These are phyloP conservation scores for Candida pseudoviswanathii DNA, from an alignment of 1,139 yeast species.

Conservation along the genomic window DNA sequence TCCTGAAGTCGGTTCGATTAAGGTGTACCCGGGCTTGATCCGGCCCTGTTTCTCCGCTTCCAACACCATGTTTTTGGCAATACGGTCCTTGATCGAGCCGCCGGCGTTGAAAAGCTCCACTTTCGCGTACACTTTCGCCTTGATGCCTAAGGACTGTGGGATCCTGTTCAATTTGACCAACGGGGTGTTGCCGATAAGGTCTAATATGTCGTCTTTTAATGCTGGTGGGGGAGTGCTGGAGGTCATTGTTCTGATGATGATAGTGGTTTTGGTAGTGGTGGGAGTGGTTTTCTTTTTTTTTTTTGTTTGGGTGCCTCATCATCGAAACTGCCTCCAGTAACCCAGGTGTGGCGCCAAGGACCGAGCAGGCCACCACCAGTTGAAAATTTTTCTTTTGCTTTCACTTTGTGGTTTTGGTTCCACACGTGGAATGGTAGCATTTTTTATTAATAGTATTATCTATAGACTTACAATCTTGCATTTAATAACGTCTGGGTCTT, in stretches of 20 bases:
- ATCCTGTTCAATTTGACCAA: constrained; percentile 71
- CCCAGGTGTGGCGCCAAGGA: background rate
- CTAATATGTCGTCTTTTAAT: constrained; percentile 47
- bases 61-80: constrained; percentile 69
- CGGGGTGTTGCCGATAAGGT: constrained; percentile 84
- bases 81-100: constrained; percentile 71
- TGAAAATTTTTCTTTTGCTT: background rate
- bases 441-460: background rate
- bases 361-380: background rate
- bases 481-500: constrained; percentile 75
- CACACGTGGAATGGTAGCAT: background rate
- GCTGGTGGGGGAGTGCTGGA: constrained; percentile 29
- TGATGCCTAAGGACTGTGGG: constrained; percentile 77
- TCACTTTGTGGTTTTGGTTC: background rate
- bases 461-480: constrained; percentile 56
- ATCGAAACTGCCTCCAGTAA: background rate
- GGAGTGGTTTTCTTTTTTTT: constrained; percentile 3
- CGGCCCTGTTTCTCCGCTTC: constrained; percentile 80
- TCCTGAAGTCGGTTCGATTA: constrained; percentile 90
- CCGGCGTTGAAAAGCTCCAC: constrained; percentile 71
- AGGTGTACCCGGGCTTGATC: constrained; percentile 82
- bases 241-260: background rate
- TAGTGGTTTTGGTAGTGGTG: background rate
- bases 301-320: background rate
- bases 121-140: constrained; percentile 60